These are phyloP conservation scores for Aspergillus tubingensis DNA, from an alignment of 2,329 filamentous ascomycete genomes.

Conservation along the genomic window DNA sequence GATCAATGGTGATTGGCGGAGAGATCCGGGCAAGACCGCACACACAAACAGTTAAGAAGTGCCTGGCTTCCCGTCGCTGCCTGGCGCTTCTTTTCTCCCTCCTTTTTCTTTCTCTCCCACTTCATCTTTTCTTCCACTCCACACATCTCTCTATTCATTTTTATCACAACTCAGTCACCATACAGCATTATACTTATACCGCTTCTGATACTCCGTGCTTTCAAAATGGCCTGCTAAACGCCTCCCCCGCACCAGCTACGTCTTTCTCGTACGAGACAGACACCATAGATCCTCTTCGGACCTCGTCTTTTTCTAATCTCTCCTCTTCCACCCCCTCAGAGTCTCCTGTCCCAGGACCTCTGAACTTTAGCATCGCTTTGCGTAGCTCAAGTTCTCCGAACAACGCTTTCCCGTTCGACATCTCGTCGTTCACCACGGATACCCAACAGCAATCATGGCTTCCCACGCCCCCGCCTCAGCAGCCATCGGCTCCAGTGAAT, in stretches of 20 bases:
- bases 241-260: conserved; percentile 29
- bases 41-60: conserved; percentile 37
- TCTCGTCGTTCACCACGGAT: conserved; percentile 53
- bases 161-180: conserved; percentile 22
- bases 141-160: conserved; percentile 10
- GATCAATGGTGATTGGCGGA: conserved; percentile 27
- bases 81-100: conserved; percentile 31
- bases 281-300: conserved; percentile 43
- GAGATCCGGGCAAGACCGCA: conserved; percentile 20
- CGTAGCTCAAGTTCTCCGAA: conserved; percentile 46
- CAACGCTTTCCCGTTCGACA: conserved; percentile 44
- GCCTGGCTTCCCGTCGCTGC: conserved; percentile 42
- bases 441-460: conserved; percentile 50
- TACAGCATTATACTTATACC: conserved; percentile 18
- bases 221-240: conserved; percentile 47
- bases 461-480: conserved; percentile 45
- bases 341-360: conserved; percentile 47
- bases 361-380: conserved; percentile 48
- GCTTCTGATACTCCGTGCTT: conserved; percentile 23
- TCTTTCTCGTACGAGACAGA: conserved; percentile 43
- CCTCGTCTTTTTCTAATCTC: conserved; percentile 28
- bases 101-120: conserved; percentile 14
- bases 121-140: conserved; percentile 15
- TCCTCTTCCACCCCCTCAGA: conserved; percentile 41
- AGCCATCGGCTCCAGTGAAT: conserved; percentile 44